Evolutionary conservation across 805 yeast genomes (phyloP).

Genomic region (Komagataella mondaviorum): DNA sequence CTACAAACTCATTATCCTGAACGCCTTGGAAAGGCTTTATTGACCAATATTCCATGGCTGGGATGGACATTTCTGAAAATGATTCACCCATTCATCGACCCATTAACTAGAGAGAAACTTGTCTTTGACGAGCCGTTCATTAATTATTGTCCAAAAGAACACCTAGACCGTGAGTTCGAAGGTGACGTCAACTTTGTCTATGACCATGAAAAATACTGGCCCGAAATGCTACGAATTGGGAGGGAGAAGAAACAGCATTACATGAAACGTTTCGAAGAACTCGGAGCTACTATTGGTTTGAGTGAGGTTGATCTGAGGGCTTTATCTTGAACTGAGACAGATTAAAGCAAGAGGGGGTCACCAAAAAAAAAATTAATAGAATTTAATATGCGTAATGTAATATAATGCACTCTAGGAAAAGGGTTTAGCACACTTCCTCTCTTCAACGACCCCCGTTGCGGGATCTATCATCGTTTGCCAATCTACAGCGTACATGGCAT

Average conservation of each 20-base stretch:
- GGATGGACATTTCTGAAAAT: conserved; percentile 88
- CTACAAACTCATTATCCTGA: conserved; percentile 97
- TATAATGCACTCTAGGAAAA: conserved; percentile 18
- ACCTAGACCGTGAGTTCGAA: conserved; percentile 74
- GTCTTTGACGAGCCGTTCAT: conserved; percentile 85
- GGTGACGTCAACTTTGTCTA: conserved; percentile 81
- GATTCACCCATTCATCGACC: conserved; percentile 93
- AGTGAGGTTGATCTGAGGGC: conserved; percentile 71
- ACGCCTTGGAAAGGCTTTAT: conserved; percentile 81
- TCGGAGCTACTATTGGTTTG: conserved; percentile 67
- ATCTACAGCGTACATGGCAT: conserved; percentile 75
- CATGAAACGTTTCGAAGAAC: conserved; percentile 50
- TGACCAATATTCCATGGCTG: conserved; percentile 87
- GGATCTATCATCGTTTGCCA: conserved; percentile 92
- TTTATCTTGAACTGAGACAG: not conserved
- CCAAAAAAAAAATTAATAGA: not conserved
- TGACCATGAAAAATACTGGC: conserved; percentile 72
- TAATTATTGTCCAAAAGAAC: conserved; percentile 68
- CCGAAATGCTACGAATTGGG: conserved; percentile 48
- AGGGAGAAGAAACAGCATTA: conserved; percentile 46
- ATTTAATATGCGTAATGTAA: not conserved
- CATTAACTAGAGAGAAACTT: conserved; percentile 84
- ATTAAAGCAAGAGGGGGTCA: not conserved
- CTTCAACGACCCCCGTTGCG: conserved; percentile 58
- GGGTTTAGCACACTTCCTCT: conserved; percentile 89